Evolutionary conservation across 768 basidiomycete species (phyloP), one percentile per base, ranked within the genome.

Genomic region (Boletus insuetus): DNA sequence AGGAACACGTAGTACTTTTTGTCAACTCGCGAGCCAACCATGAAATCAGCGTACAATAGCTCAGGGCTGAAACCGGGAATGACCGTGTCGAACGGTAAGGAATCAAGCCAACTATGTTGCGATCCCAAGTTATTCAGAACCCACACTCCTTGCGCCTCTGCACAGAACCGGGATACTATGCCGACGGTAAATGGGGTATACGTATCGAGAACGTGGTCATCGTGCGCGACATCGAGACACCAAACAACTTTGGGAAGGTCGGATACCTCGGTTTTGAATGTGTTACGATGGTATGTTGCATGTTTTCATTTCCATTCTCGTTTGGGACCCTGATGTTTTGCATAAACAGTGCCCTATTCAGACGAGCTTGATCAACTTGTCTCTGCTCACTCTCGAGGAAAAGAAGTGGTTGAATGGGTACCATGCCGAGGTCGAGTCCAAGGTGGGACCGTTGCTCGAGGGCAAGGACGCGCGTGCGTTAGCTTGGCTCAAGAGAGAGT

Each of bases 191-290:
- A 43, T 98, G 87, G 64, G 96, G 95, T 3, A 93, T 98, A 63
- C 86, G 97, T 5, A 91, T 96, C 62, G 96, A 99, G 74, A 94
- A 83, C 69, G 80, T 98, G 41, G 84, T 94, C 20, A 75, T 96
- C 19, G 89, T 96, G 4, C 79, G 81, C 46, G 80, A 85, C 42
- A 86, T 73, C 11, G 69, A 86, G 50, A 93, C 92, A 1, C 82
- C 84, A 51, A 81, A 92, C 65, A 80, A 82, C 59, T 98, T 95
- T 67, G 93, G 91, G 2, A 80, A 86, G 29, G 82, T 84, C 19
- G 91, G 87, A 2, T 98, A 85, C 71, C 79, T 97, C 31, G 80
- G 84, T 3, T 89, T 96, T 58, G 96, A 98, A 71, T 77, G 81
- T 52, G 78, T 98, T 53, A 98, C 95, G 0, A 82, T 96, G 82